Conservation (phyloP, 108 stramenopile species). For the Cyclotella choctawhatcheeana region DNA sequence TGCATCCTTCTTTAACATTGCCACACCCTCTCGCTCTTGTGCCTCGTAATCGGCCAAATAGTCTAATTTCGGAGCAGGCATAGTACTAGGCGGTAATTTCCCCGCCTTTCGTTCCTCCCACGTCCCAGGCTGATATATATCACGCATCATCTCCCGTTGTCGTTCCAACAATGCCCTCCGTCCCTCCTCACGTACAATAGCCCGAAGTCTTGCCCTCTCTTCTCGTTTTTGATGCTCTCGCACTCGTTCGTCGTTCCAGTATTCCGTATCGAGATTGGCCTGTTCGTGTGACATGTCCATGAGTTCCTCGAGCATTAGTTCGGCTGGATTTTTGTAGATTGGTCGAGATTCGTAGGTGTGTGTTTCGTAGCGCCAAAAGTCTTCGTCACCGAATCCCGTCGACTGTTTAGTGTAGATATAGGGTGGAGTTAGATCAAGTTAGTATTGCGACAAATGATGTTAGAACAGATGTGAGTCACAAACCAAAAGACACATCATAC, state of each 20-base stretch:
- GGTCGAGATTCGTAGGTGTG: conserved; percentile 76
- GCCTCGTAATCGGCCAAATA: conserved; percentile 73
- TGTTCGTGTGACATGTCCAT: conserved; percentile 68
- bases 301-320: conserved; percentile 66
- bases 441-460: too few relatives aligned
- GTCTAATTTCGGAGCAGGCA: conserved; percentile 70
- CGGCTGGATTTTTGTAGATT: conserved; percentile 68
- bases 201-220: conserved; percentile 75
- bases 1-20: conserved; percentile 72
- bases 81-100: conserved; percentile 51
- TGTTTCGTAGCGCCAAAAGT: conserved; percentile 82
- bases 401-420: not conserved
- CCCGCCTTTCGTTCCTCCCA: conserved; percentile 11
- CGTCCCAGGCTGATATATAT: conserved; percentile 40
- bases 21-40: conserved; percentile 81
- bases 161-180: conserved; percentile 64
- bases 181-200: conserved; percentile 73
- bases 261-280: conserved; percentile 65
- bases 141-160: conserved; percentile 70
- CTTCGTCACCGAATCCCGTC: conserved; percentile 67
- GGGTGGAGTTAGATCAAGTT: too few relatives aligned
- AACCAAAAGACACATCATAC: not conserved
- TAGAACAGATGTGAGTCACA: too few relatives aligned
- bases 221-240: conserved; percentile 55
- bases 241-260: conserved; percentile 78